These are phyloP conservation scores for Chaetomiaceae sp. DNA, from an alignment of 2,329 filamentous ascomycete genomes.

Conservation along the genomic window DNA sequence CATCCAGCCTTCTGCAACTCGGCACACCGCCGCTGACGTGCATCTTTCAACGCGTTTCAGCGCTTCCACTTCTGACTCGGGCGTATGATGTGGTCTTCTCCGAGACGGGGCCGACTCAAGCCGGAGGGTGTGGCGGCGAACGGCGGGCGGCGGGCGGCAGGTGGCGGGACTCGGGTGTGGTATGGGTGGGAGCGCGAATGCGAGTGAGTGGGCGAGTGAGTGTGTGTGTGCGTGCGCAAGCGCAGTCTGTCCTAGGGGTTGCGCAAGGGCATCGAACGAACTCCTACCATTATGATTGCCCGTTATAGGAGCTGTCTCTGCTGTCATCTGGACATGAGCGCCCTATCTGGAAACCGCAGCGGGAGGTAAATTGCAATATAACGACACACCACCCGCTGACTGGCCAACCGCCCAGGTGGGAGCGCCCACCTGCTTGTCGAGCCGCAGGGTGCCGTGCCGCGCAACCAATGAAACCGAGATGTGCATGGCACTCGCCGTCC, in stretches of 20 bases:
- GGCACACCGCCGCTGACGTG: constrained; percentile 10
- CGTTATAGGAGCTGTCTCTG: constrained; percentile 16
- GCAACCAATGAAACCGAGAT: constrained; percentile 13
- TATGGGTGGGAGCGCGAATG: too few relatives aligned
- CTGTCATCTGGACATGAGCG: constrained; percentile 13
- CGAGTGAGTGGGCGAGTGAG: too few relatives aligned
- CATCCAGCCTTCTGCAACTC: constrained; percentile 13
- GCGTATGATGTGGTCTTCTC: constrained; percentile 2
- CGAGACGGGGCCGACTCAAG: background rate
- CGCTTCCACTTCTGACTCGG: too few relatives aligned
- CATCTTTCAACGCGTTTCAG: too few relatives aligned
- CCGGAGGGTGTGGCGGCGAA: constrained; percentile 10
- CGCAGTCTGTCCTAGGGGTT: background rate
- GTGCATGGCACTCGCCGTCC: constrained; percentile 10
- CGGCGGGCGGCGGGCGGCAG: background rate
- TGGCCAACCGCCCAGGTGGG: constrained; percentile 21
- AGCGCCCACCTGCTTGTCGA: constrained; percentile 17
- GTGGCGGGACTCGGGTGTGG: constrained; percentile 3
- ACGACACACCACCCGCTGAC: constrained; percentile 21
- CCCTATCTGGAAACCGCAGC: constrained; percentile 16
- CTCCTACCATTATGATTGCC: background rate
- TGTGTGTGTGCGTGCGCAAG: too few relatives aligned
- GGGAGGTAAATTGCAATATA: constrained; percentile 25
- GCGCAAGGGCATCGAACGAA: background rate
- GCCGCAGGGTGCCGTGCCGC: constrained; percentile 15